Evolutionary conservation across 2,329 filamentous ascomycete species (phyloP).

Genomic region (Fusarium hainanense): DNA sequence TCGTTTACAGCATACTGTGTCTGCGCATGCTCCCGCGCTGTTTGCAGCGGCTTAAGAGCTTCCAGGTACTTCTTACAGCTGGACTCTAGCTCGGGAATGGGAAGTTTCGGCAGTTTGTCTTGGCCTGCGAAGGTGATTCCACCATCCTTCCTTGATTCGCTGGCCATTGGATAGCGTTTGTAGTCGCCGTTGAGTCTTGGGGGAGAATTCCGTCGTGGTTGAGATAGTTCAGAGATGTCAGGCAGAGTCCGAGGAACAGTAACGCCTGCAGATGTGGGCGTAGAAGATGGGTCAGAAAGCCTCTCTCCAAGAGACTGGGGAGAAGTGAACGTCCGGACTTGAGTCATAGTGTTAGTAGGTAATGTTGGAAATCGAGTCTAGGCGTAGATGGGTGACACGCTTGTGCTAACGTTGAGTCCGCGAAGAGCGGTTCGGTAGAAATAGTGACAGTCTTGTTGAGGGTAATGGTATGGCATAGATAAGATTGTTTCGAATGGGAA

Average conservation of each 20-base stretch:
- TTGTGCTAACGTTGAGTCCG: conserved; percentile 84
- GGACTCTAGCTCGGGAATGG: conserved; percentile 86
- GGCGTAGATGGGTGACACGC: conserved; percentile 79
- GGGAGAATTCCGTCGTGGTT: conserved; percentile 38
- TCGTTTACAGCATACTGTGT: conserved; percentile 83
- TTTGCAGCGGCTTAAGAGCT: conserved; percentile 84
- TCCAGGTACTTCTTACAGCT: conserved; percentile 84
- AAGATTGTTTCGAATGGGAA: conserved; percentile 37
- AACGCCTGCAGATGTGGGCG: conserved; percentile 44
- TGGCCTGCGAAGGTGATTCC: conserved; percentile 91
- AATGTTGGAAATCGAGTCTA: conserved; percentile 53
- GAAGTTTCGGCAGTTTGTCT: conserved; percentile 88
- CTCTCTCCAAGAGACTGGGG: conserved; percentile 80
- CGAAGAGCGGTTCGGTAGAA: conserved; percentile 92
- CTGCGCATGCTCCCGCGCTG: conserved; percentile 82
- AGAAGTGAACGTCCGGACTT: conserved; percentile 59
- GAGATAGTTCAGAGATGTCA: conserved; percentile 48
- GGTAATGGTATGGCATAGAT: conserved; percentile 81
- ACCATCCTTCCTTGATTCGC: conserved; percentile 67
- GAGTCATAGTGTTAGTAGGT: conserved; percentile 52
- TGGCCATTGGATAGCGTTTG: conserved; percentile 63
- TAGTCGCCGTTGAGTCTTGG: conserved; percentile 49
- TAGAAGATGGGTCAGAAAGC: conserved; percentile 59
- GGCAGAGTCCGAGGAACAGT: conserved; percentile 56
- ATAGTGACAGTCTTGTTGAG: conserved; percentile 92